Percentiles rank a stretch among this genome's conserved stretches.
Evolutionary conservation across 306 rosid genomes (phyloP).

Genomic region (Ormosia emarginata): DNA sequence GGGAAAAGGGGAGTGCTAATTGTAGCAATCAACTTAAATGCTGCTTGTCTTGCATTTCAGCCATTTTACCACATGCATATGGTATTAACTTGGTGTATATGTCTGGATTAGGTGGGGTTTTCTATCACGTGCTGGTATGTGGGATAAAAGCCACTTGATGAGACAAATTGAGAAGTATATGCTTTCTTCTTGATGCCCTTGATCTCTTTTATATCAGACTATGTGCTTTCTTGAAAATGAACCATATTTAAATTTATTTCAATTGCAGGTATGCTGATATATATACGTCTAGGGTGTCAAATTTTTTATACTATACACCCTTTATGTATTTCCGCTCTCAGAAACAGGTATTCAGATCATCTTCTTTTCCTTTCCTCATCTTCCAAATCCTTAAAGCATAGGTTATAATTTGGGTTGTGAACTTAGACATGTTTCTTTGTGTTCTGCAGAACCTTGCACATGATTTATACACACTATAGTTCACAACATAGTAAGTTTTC

Average conservation of each 20-base stretch:
- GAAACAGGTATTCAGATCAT: slow-evolving; percentile 67
- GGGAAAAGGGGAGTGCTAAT: neutral
- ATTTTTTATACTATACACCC: slow-evolving; percentile 81
- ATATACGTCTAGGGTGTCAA: slow-evolving; percentile 91
- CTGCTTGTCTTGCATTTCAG: neutral
- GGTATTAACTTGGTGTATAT: slow-evolving; percentile 19
- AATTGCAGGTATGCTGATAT: slow-evolving; percentile 87
- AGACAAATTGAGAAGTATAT: slow-evolving; percentile 95
- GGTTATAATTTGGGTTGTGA: neutral
- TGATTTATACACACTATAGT: slow-evolving; percentile 51
- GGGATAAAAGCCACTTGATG: slow-evolving; percentile 99
- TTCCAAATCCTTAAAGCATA: neutral
- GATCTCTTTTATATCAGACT: neutral
- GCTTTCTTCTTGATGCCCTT: slow-evolving; percentile 13
- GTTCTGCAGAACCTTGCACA: slow-evolving; percentile 89
- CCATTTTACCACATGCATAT: neutral
- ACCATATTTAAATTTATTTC: neutral
- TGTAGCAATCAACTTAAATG: neutral
- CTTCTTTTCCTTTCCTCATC: neutral
- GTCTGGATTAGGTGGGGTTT: slow-evolving; percentile 83
- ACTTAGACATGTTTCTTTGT: neutral
- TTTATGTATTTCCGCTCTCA: slow-evolving; percentile 96
- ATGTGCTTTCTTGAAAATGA: neutral
- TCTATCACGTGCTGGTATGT: slow-evolving; percentile 91
- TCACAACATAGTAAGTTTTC: slow-evolving; percentile 27